Evolutionary conservation across 345 rosid species (phyloP).

Genomic region (sweet orange (Citrus sinensis)): DVS_A1.0 CM039168.1:26960001-26960500

Average conservation of each 20-base stretch:
- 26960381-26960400: conserved; percentile 97
- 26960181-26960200: conserved; percentile 11
- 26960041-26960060: conserved; percentile 24
- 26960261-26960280: background rate
- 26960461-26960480: conserved; percentile 99
- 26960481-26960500: conserved; percentile 85
- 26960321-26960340: conserved; percentile 99
- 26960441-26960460: conserved; percentile 96
- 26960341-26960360: conserved; percentile 95
- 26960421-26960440: conserved; percentile 89
- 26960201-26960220: background rate
- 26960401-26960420: conserved; percentile 98
- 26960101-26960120: background rate
- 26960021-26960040: conserved; percentile 99
- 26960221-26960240: background rate
- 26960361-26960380: conserved; percentile 97
- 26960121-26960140: background rate
- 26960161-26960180: background rate
- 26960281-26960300: conserved; percentile 6
- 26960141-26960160: background rate
- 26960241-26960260: background rate
- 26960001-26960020: conserved; percentile 99
- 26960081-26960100: background rate
- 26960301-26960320: conserved; percentile 13
- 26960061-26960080: conserved; percentile 18